Evolutionary conservation across 257 asterid species (phyloP).

Genomic region (Anisodus acutangulus): DNA sequence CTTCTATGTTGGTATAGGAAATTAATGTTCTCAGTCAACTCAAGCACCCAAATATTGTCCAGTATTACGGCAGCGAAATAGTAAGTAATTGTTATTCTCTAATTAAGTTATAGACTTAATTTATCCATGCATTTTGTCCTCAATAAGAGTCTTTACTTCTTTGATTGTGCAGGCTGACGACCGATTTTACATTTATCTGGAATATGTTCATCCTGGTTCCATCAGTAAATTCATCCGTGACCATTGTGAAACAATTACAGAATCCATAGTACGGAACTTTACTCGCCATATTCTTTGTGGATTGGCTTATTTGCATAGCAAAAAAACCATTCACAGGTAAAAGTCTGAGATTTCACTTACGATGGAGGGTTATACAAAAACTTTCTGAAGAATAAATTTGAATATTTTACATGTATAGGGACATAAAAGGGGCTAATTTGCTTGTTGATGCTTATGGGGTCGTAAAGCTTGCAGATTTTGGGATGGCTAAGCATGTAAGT

Average conservation of each 20-base stretch:
- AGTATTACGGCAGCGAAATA: conserved; percentile 84
- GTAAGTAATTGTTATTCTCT: conserved; percentile 46
- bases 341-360: background rate
- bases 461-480: conserved; percentile 97
- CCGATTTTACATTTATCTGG: conserved; percentile 82
- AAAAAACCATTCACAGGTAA: conserved; percentile 90
- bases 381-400: background rate
- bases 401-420: conserved; percentile 49
- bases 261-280: conserved; percentile 84
- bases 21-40: conserved; percentile 84
- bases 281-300: conserved; percentile 93
- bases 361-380: background rate
- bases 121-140: conserved; percentile 25
- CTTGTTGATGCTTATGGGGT: conserved; percentile 95
- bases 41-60: conserved; percentile 91
- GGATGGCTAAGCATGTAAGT: conserved; percentile 95
- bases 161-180: conserved; percentile 63
- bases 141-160: conserved; percentile 33
- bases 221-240: conserved; percentile 75
- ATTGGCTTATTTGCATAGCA: conserved; percentile 85
- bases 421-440: conserved; percentile 89
- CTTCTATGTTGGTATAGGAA: conserved; percentile 54
- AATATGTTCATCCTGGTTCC: conserved; percentile 95
- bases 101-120: background rate
- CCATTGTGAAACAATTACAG: conserved; percentile 85